A percentile compares a stretch with the other conserved stretches of the same genome.
phyloP scores from a whole-genome alignment of 345 rosid species.

The Hirschfeldia incana region DNA sequence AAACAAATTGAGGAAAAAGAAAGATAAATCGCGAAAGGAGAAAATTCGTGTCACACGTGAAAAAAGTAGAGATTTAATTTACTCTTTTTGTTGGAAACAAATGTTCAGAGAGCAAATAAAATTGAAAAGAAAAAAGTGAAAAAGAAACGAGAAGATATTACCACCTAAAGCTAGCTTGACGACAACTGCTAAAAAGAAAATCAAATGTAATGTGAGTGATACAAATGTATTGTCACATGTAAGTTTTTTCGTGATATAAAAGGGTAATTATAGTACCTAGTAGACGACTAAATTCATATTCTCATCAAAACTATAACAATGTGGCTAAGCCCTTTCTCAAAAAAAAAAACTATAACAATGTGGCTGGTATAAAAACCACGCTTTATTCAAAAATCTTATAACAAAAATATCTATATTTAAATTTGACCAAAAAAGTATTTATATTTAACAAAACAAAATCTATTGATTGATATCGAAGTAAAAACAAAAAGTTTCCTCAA shows the following conservation, averaged over 20 bases:
- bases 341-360: neutral
- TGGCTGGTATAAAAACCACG: neutral
- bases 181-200: slow-evolving; percentile 6
- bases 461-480: neutral
- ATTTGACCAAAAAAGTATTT: neutral
- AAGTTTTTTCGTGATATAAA: slow-evolving; percentile 8
- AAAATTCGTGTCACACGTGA: slow-evolving; percentile 52
- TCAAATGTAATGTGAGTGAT: neutral
- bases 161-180: slow-evolving; percentile 26
- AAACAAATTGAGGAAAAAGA: slow-evolving; percentile 25
- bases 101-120: slow-evolving; percentile 14
- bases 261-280: neutral
- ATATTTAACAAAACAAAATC: neutral
- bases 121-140: slow-evolving; percentile 24
- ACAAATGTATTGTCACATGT: neutral
- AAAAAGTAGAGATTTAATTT: slow-evolving; percentile 35
- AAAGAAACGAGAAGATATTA: slow-evolving; percentile 36
- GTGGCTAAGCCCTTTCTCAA: neutral
- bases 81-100: neutral
- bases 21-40: slow-evolving; percentile 29
- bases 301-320: neutral
- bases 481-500: neutral
- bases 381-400: neutral
- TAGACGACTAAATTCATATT: neutral
- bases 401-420: neutral